phyloP scores from a whole-genome alignment of 1,284 basidiomycete genomes.

The Ustilago esculenta region DNA sequence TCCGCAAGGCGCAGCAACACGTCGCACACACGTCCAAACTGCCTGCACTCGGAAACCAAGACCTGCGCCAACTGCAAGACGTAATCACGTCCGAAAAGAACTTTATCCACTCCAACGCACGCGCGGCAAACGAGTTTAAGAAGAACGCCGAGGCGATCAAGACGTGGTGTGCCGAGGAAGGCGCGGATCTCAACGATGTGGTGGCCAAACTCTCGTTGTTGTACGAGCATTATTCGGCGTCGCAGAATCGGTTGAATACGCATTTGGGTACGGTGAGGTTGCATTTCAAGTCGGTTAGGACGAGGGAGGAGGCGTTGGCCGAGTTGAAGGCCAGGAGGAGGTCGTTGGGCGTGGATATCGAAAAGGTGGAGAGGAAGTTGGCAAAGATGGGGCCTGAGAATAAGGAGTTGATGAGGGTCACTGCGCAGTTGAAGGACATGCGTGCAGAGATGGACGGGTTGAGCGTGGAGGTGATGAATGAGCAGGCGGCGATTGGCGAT shows the following conservation, averaged over 20 bases:
- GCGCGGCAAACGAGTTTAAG: constrained; percentile 74
- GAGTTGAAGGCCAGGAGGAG: constrained; percentile 79
- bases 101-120: constrained; percentile 78
- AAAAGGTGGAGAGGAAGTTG: constrained; percentile 87
- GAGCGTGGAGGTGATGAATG: constrained; percentile 83
- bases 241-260: constrained; percentile 77
- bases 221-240: constrained; percentile 76
- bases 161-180: constrained; percentile 83
- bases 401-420: constrained; percentile 82
- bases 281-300: constrained; percentile 74
- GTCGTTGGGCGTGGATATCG: constrained; percentile 77
- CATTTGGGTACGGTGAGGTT: constrained; percentile 79
- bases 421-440: constrained; percentile 77
- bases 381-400: constrained; percentile 88
- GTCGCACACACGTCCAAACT: constrained; percentile 83
- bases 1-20: constrained; percentile 61
- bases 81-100: constrained; percentile 88
- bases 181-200: constrained; percentile 85
- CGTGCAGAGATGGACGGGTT: constrained; percentile 79
- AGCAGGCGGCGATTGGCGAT: constrained; percentile 84
- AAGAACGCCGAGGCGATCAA: constrained; percentile 81
- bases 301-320: constrained; percentile 84
- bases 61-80: constrained; percentile 83
- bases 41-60: constrained; percentile 80
- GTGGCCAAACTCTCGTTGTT: constrained; percentile 78